A percentile compares a stretch with the other conserved stretches of the same genome.
phyloP scores from a whole-genome alignment of 1,139 yeast genomes.

The Candida frijolesensis region DNA sequence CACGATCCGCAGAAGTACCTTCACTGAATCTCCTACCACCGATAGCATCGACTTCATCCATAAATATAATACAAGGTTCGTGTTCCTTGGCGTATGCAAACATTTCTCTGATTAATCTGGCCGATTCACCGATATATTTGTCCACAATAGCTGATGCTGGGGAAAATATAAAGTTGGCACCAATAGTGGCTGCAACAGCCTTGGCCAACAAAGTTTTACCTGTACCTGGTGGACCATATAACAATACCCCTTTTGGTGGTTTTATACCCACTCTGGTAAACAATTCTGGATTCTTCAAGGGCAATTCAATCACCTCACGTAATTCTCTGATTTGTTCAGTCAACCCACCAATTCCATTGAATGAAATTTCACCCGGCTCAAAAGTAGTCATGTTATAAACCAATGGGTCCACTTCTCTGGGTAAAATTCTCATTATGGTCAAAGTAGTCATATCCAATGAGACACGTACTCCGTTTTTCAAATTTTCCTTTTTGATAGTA shows the following conservation, averaged over 20 bases:
- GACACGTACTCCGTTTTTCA: conserved; percentile 94
- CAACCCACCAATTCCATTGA: conserved; percentile 95
- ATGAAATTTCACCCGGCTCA: conserved; percentile 94
- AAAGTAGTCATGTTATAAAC: conserved; percentile 98
- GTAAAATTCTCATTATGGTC: conserved; percentile 95
- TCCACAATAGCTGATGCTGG: conserved; percentile 99
- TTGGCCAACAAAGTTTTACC: conserved; percentile 95
- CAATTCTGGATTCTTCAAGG: conserved; percentile 94
- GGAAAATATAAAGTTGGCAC: conserved; percentile 95
- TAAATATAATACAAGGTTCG: conserved; percentile 97
- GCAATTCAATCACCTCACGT: conserved; percentile 96
- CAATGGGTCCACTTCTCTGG: conserved; percentile 97
- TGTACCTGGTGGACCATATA: conserved; percentile 99
- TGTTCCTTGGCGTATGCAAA: conserved; percentile 98
- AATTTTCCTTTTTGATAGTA: conserved; percentile 78
- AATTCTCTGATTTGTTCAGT: conserved; percentile 94
- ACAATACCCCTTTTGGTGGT: conserved; percentile 95
- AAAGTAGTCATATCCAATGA: conserved; percentile 97
- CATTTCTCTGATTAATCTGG: conserved; percentile 97
- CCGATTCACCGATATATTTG: conserved; percentile 97
- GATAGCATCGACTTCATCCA: conserved; percentile 99
- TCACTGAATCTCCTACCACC: conserved; percentile 98
- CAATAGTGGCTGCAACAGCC: conserved; percentile 98
- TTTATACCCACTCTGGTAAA: conserved; percentile 95
- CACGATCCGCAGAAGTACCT: conserved; percentile 99